Evolutionary conservation across 1,284 basidiomycete species (phyloP).

Genomic region (Neonothopanus nambi): DNA sequence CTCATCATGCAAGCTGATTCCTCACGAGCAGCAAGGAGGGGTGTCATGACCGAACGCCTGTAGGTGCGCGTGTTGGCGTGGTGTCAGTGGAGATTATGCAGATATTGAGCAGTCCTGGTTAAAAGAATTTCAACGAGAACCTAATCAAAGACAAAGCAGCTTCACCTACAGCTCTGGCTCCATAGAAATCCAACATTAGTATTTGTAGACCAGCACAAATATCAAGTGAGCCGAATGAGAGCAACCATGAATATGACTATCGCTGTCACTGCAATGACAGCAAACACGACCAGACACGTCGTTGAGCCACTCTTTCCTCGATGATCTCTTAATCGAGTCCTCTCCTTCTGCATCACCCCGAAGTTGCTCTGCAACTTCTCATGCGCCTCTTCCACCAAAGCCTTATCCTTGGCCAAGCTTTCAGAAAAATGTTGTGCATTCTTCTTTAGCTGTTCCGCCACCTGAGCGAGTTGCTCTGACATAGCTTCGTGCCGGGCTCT

Average conservation of each 20-base stretch:
- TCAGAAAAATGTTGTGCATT: conserved; percentile 74
- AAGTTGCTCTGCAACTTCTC: conserved; percentile 72
- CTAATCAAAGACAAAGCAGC: too few relatives aligned
- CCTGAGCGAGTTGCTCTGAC: conserved; percentile 69
- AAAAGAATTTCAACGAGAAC: too few relatives aligned
- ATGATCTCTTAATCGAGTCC: conserved; percentile 63
- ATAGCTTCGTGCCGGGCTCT: conserved; percentile 70
- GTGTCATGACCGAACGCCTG: too few relatives aligned
- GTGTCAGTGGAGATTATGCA: too few relatives aligned
- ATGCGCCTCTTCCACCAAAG: conserved; percentile 57
- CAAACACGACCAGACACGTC: conserved; percentile 68
- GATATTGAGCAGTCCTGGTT: too few relatives aligned
- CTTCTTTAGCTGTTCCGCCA: conserved; percentile 75
- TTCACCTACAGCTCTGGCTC: too few relatives aligned
- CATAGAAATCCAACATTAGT: too few relatives aligned
- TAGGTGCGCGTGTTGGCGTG: too few relatives aligned
- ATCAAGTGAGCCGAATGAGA: conserved; percentile 63
- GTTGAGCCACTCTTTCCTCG: conserved; percentile 66
- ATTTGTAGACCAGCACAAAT: background rate
- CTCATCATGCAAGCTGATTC: too few relatives aligned
- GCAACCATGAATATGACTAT: conserved; percentile 74
- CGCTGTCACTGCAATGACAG: conserved; percentile 58
- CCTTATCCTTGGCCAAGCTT: conserved; percentile 64
- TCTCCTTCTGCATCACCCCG: conserved; percentile 67
- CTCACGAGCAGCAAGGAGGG: too few relatives aligned